Base-by-base conservation (phyloP, 495 filamentous ascomycete genomes). In the Aspergillus olivimuriae region DNA sequence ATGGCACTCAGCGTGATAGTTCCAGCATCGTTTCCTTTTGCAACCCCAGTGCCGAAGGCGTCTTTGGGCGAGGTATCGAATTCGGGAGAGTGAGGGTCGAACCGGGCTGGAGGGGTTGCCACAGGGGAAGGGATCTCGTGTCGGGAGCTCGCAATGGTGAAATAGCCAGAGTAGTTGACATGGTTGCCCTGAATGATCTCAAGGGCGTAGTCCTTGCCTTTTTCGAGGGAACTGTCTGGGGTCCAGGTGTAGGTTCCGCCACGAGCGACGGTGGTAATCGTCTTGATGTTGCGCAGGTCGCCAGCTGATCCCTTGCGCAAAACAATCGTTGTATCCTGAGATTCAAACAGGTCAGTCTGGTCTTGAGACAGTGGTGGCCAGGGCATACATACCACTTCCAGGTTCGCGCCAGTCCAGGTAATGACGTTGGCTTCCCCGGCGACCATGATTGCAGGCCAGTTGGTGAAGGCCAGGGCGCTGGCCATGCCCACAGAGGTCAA, bases 141-240 rank as follows among this genome's bases (percentile, higher is more conserved):
- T 39, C 46, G 15, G 30, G 39, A n/a, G 51, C 36, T 30, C 2
- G 22, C 44, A 35, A 57, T 39, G 1, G 28, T 58, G 14, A 76
- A 30, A 17, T 64, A 60, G 4, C 62, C 70, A n/a, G 71, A 67
- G 46, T 74, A 76, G 46, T 76, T 76, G 18, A 57, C 46, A 3
- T 65, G 30, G 10, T 56, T 61, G 30, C 52, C 58, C 45, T 75
- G 73, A 12, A 46, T 44, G 52, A 76, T 69, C 44, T 72, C 57
- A 35, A 75, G 61, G 15, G 73, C 71, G 42, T 76, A 76, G 50
- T 66, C 58, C 5, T 58, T 23, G 14, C 56, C 65, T 21, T 60
- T 49, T n/a, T 61, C 57, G 22, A 75, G 51, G 14, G 55, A 56
- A 20, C 43, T 48, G 15, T 60, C 56, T 12, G 68, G 65, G 1